Conservation (phyloP, 1,284 basidiomycete genomes). For the Neolentinus lepideus region DNA sequence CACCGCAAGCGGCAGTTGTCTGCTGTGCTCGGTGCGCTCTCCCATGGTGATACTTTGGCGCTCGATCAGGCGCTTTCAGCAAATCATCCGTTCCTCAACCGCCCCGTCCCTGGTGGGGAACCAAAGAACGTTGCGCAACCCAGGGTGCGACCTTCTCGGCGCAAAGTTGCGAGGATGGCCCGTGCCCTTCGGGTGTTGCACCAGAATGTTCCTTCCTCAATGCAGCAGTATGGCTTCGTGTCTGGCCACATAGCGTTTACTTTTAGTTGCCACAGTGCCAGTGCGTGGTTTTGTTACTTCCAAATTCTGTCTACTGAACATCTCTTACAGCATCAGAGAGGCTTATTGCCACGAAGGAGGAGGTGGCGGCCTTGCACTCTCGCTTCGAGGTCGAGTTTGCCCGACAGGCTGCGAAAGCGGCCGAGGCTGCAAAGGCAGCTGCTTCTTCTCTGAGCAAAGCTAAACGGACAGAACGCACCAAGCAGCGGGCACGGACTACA, state of each 20-base stretch:
- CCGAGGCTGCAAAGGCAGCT: slow-evolving; percentile 42
- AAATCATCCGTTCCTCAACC: slow-evolving; percentile 40
- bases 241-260: slow-evolving; percentile 47
- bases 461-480: slow-evolving; percentile 34
- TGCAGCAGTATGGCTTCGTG: slow-evolving; percentile 12
- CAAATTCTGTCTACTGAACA: slow-evolving; percentile 8
- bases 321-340: slow-evolving; percentile 56
- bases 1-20: slow-evolving; percentile 61
- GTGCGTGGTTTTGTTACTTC: slow-evolving; percentile 43
- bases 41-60: slow-evolving; percentile 58
- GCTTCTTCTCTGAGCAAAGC: slow-evolving; percentile 23
- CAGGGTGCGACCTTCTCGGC: slow-evolving; percentile 23
- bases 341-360: slow-evolving; percentile 55
- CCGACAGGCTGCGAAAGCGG: slow-evolving; percentile 54
- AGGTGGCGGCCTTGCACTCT: slow-evolving; percentile 53
- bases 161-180: slow-evolving; percentile 20
- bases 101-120: slow-evolving; percentile 18
- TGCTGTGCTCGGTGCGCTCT: slow-evolving; percentile 54
- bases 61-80: slow-evolving; percentile 70
- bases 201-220: slow-evolving; percentile 2
- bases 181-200: slow-evolving; percentile 14
- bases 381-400: slow-evolving; percentile 68
- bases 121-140: slow-evolving; percentile 14
- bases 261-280: slow-evolving; percentile 53
- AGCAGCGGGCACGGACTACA: slow-evolving; percentile 25